These are phyloP conservation scores for Pyronema domesticum DNA, from an alignment of 495 filamentous ascomycete genomes.

Conservation along the genomic window DNA sequence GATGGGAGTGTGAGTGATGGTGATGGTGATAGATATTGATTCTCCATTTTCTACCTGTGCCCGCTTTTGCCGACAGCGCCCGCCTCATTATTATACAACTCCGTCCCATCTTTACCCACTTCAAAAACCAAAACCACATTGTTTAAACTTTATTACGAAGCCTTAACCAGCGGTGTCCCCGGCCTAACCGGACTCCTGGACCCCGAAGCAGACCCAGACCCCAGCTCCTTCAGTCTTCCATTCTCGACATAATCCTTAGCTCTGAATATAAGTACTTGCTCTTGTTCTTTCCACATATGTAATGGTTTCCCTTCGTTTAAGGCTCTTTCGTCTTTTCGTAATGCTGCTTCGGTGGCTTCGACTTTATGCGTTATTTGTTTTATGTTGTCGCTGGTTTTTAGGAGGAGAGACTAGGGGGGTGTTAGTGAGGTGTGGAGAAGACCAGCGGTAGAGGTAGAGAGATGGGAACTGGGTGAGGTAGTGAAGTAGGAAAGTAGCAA, in stretches of 20 bases:
- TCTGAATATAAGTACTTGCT: constrained; percentile 15
- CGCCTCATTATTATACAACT: no score
- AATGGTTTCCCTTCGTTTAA: constrained; percentile 19
- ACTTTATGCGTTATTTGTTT: constrained; percentile 20
- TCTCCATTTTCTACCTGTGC: neutral
- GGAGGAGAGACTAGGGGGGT: constrained; percentile 10
- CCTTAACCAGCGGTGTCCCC: neutral
- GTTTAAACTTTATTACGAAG: no score
- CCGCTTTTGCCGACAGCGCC: no score
- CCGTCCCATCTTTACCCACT: no score
- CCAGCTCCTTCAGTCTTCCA: constrained; percentile 15
- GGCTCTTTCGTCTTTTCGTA: constrained; percentile 21
- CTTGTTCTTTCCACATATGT: constrained; percentile 20
- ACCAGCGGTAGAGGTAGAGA: neutral
- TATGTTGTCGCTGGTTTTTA: constrained; percentile 19
- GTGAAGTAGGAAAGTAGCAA: no score
- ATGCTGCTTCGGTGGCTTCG: constrained; percentile 18
- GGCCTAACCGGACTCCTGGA: neutral
- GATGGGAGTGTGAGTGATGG: neutral
- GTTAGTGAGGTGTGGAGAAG: no score
- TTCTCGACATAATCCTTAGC: constrained; percentile 20
- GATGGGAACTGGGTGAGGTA: no score
- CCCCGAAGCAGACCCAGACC: neutral
- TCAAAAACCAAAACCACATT: neutral
- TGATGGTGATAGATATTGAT: neutral